Evolutionary conservation across 2,329 filamentous ascomycete species (phyloP).

Genomic region (Cryphonectria nitschkei): DNA sequence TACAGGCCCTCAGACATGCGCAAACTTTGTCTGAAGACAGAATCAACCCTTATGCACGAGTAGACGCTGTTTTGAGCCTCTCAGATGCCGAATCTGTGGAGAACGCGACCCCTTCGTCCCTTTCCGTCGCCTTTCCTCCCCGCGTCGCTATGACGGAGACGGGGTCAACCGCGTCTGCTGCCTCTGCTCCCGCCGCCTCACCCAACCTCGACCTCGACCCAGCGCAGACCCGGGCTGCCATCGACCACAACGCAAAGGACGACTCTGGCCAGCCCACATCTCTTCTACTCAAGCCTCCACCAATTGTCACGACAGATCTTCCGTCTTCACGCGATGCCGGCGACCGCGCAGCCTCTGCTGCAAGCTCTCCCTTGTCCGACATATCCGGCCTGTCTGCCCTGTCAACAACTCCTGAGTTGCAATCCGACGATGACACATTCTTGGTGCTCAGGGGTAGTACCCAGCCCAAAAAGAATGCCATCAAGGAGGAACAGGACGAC

Average conservation of each 20-base stretch:
- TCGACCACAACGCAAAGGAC: conserved; percentile 7
- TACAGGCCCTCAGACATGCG: conserved; percentile 57
- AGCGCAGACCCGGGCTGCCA: conserved; percentile 5
- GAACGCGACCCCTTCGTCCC: conserved; percentile 51
- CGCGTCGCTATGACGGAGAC: conserved; percentile 61
- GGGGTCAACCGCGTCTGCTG: conserved; percentile 46
- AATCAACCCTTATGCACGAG: conserved; percentile 49
- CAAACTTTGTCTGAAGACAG: conserved; percentile 54
- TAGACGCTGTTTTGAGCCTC: conserved; percentile 59
- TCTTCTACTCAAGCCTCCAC: conserved; percentile 16
- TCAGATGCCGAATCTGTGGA: conserved; percentile 63
- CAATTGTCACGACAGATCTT: conserved; percentile 20
- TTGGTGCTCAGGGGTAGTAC: not conserved
- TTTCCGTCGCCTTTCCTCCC: conserved; percentile 35
- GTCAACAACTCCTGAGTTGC: conserved; percentile 25
- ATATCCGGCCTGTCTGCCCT: conserved; percentile 16
- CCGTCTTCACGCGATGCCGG: conserved; percentile 6
- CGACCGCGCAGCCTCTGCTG: conserved; percentile 11
- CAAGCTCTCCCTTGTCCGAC: conserved; percentile 26
- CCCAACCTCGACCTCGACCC: not conserved
- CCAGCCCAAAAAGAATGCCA: conserved; percentile 36
- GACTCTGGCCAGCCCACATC: not conserved
- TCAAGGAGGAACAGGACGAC: conserved; percentile 28
- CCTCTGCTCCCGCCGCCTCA: conserved; percentile 19
- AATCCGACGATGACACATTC: conserved; percentile 3